Base-by-base conservation (phyloP, 2,329 filamentous ascomycete species). In the Pleomassaria siparia region DNA sequence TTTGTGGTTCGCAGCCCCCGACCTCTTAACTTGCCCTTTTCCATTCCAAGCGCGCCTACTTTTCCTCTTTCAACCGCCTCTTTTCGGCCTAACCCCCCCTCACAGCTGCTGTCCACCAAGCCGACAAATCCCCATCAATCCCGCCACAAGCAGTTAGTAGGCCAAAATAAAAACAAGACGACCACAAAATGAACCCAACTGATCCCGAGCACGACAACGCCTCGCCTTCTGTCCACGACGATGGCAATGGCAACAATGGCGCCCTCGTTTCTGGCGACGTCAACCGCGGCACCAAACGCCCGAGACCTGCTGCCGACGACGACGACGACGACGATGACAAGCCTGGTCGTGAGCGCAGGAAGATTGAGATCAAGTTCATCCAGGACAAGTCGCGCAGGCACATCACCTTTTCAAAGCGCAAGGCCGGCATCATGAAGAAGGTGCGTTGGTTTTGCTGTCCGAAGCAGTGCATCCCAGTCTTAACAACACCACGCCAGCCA, bases 361-460 rank as follows among this genome's bases (percentile, higher is more conserved):
- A 99, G 87, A 99, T 99, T 67, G 94, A 99, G 77, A 99, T 99
- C 79, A 99, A 99, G 83, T 99, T 99, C 79, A 99, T 99, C 75
- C 92, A 91, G 76, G 94, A 99, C 78, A 99, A 99, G 81, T 97
- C 92, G 77, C 91, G 94, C 77, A 88, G 94, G 55, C 94, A 99
- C 80, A 99, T 97, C 72, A 97, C 94, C 67, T 97, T 99, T 75
- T 97, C 92, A 63, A 99, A 99, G 85, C 90, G 94, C 74, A 99
- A 99, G 81, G 94, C 94, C 47, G 94, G 94, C 64, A 97, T 99
- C 75, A 97, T 99, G 94, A 97, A 99, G 83, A 97, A 97, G 91
- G 94, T 96, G 72, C 62, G 85, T 80, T 37, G 41, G 33, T 44
- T 47, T 47, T 49, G 47, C 46, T 46, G 56, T 54, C 44, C 48